Evolutionary conservation across 192 early-diverging fungal species (phyloP).

Genomic region (Kappamyces sp.): DNA sequence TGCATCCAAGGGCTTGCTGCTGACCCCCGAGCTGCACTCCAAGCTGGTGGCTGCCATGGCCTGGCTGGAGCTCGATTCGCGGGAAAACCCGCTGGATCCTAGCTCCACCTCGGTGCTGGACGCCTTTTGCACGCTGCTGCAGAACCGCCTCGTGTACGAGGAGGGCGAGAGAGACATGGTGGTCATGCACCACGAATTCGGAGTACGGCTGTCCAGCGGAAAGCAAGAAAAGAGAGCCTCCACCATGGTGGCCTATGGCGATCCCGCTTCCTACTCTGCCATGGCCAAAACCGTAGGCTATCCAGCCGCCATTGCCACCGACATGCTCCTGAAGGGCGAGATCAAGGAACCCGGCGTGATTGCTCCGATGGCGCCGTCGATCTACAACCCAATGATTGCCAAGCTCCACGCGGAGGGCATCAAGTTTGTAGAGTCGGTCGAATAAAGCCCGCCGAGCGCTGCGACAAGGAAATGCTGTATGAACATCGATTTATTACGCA

Average conservation of each 20-base stretch:
- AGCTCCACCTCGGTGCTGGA: conserved; percentile 61
- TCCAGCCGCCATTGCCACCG: conserved; percentile 91
- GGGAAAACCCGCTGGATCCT: conserved; percentile 17
- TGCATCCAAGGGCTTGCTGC: neutral
- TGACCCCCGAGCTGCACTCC: neutral
- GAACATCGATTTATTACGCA: too few species aligned
- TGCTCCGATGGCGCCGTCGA: conserved; percentile 83
- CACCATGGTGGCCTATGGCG: conserved; percentile 88
- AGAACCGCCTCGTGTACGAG: conserved; percentile 69
- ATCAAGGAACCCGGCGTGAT: conserved; percentile 71
- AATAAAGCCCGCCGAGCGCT: neutral
- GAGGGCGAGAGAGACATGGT: conserved; percentile 87
- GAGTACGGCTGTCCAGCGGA: conserved; percentile 64
- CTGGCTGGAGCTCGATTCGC: conserved; percentile 26
- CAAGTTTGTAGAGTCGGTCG: conserved; percentile 61
- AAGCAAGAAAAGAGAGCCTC: conserved; percentile 65
- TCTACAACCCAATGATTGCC: conserved; percentile 86
- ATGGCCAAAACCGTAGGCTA: conserved; percentile 98
- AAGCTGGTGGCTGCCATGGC: conserved; percentile 18
- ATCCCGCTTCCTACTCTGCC: conserved; percentile 78
- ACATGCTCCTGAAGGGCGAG: conserved; percentile 76
- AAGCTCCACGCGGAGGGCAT: conserved; percentile 86
- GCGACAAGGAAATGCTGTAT: too few species aligned
- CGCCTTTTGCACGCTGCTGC: conserved; percentile 74
- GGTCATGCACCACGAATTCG: conserved; percentile 93